Percentiles rank a stretch among this genome's conserved stretches.
These are phyloP conservation scores for Lophium mytilinum DNA, from an alignment of 495 filamentous ascomycete genomes.

Conservation along the genomic window DNA sequence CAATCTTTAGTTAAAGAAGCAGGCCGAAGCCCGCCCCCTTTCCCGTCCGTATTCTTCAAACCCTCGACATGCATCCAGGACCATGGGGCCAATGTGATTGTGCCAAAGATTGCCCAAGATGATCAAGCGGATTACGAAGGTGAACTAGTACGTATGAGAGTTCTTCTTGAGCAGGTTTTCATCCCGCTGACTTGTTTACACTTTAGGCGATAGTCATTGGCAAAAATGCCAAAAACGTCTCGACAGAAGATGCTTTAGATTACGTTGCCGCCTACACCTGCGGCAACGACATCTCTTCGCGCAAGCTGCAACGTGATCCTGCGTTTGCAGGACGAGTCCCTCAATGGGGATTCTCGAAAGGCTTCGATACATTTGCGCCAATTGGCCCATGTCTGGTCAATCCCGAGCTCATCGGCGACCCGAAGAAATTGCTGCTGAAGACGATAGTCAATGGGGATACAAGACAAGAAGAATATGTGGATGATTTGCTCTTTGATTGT, in stretches of 20 bases:
- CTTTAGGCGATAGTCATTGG: slow-evolving; percentile 31
- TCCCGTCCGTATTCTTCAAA: slow-evolving; percentile 47
- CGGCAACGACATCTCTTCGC: slow-evolving; percentile 44
- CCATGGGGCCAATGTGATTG: slow-evolving; percentile 35
- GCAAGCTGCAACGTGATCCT: slow-evolving; percentile 41
- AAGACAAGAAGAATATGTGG: slow-evolving; percentile 32
- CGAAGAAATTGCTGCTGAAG: slow-evolving; percentile 28
- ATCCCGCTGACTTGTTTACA: not conserved
- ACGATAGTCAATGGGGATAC: slow-evolving; percentile 37
- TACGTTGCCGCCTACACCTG: slow-evolving; percentile 44
- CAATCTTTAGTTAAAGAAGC: slow-evolving; percentile 40
- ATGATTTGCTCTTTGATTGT: slow-evolving; percentile 37
- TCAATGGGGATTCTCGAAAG: slow-evolving; percentile 34
- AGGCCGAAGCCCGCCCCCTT: slow-evolving; percentile 40
- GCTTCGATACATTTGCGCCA: slow-evolving; percentile 34
- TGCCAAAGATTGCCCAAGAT: slow-evolving; percentile 45
- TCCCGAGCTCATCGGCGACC: slow-evolving; percentile 27
- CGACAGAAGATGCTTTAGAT: slow-evolving; percentile 34
- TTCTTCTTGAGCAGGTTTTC: not conserved
- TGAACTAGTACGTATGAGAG: slow-evolving; percentile 35
- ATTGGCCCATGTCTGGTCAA: slow-evolving; percentile 36
- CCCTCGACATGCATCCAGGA: slow-evolving; percentile 39
- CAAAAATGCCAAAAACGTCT: slow-evolving; percentile 41
- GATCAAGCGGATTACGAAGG: slow-evolving; percentile 47
- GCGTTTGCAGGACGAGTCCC: slow-evolving; percentile 31